These are phyloP conservation scores for Geotrichum fermentans DNA, from an alignment of 1,139 yeast species.

Conservation along the genomic window DNA sequence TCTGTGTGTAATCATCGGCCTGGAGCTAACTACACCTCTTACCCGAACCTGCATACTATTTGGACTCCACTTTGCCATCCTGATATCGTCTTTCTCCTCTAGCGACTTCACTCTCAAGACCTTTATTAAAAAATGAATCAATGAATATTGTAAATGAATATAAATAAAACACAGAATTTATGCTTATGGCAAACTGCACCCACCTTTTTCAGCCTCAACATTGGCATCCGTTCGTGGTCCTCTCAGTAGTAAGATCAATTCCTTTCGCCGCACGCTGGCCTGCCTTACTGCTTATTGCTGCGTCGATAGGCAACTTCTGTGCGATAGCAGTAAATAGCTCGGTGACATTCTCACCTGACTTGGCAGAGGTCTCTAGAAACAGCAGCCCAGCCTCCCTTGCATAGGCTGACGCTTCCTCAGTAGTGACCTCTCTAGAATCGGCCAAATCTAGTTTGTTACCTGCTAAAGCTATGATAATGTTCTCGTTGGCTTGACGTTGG, in stretches of 20 bases:
- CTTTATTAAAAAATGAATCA: too few relatives aligned
- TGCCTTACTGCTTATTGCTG: slow-evolving; percentile 31
- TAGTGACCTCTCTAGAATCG: slow-evolving; percentile 49
- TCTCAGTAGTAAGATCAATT: slow-evolving; percentile 9
- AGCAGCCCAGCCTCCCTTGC: slow-evolving; percentile 72
- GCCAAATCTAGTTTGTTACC: slow-evolving; percentile 75
- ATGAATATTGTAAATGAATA: too few relatives aligned
- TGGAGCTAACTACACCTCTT: neutral
- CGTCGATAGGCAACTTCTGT: slow-evolving; percentile 37
- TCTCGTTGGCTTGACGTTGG: slow-evolving; percentile 80
- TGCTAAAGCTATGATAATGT: slow-evolving; percentile 78
- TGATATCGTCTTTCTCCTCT: neutral
- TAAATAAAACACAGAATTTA: too few relatives aligned
- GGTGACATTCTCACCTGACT: slow-evolving; percentile 76
- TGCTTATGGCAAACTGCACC: too few relatives aligned
- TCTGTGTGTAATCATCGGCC: neutral
- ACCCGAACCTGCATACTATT: neutral
- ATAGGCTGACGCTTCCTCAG: slow-evolving; percentile 51
- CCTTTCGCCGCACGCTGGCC: slow-evolving; percentile 32
- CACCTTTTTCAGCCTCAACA: too few relatives aligned
- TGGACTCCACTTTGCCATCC: neutral
- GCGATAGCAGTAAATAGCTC: slow-evolving; percentile 82
- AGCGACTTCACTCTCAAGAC: too few relatives aligned
- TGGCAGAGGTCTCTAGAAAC: slow-evolving; percentile 92
- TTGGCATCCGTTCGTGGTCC: slow-evolving; percentile 7